Conservation (phyloP, 257 asterid species). For the Mentha longifolia region DNA sequence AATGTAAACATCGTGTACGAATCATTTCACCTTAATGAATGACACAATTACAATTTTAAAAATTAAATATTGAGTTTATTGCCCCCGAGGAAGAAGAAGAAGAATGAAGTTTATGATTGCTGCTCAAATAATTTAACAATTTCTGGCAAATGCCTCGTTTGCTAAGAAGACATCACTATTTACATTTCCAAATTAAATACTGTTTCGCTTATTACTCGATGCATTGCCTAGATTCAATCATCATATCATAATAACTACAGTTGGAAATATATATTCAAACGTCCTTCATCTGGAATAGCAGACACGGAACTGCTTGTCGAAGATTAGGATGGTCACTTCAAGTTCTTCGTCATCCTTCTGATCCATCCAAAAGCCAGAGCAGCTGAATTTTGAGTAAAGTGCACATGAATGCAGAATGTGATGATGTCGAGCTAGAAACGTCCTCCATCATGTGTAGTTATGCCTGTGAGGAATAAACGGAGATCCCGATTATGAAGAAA, state of each 20-base stretch:
- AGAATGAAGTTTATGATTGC: background rate
- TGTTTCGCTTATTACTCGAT: background rate
- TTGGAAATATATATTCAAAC: too few relatives aligned
- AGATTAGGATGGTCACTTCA: background rate
- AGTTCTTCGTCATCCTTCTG: background rate
- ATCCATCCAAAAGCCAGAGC: constrained; percentile 17
- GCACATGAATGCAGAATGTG: background rate
- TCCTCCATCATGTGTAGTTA: constrained; percentile 19
- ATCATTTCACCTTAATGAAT: too few relatives aligned
- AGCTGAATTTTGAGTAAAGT: constrained; percentile 5
- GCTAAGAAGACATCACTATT: background rate
- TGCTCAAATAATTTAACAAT: background rate
- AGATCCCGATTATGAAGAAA: background rate
- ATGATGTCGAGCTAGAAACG: background rate
- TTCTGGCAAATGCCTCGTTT: background rate
- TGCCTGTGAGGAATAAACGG: constrained; percentile 28
- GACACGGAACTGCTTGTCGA: background rate
- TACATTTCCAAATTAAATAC: constrained; percentile 29
- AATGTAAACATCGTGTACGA: too few relatives aligned
- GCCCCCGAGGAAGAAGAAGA: background rate
- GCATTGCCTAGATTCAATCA: constrained; percentile 6
- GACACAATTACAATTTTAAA: too few relatives aligned
- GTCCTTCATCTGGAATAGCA: too few relatives aligned
- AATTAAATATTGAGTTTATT: background rate
- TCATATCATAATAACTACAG: constrained; percentile 19